Conservation (phyloP, 2,329 filamentous ascomycete genomes). For the Didymella glomerata region DNA sequence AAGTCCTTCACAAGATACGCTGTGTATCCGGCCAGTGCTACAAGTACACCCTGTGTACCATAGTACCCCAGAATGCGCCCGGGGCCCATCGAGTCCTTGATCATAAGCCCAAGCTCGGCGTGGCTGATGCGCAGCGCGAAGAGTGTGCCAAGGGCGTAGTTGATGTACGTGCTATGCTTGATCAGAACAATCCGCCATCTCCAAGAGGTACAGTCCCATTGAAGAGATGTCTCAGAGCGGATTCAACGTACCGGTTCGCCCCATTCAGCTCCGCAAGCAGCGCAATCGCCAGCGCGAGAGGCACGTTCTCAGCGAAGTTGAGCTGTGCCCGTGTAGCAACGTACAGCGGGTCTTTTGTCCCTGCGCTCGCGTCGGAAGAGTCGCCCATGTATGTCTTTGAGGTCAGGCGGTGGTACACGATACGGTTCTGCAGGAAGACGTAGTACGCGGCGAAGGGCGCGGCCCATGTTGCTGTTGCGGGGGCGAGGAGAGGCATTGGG, state of each 20-base stretch:
- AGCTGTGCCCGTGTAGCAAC: slow-evolving; percentile 49
- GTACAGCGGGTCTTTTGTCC: slow-evolving; percentile 43
- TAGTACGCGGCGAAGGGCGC: slow-evolving; percentile 55
- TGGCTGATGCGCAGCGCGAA: slow-evolving; percentile 53
- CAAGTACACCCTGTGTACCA: slow-evolving; percentile 44
- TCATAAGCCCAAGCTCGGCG: slow-evolving; percentile 51
- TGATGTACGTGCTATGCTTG: slow-evolving; percentile 41
- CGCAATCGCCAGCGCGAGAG: slow-evolving; percentile 50
- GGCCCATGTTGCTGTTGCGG: slow-evolving; percentile 52
- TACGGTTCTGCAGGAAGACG: slow-evolving; percentile 52
- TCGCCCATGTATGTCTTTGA: slow-evolving; percentile 43
- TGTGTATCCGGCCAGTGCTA: slow-evolving; percentile 41
- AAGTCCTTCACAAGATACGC: slow-evolving; percentile 46
- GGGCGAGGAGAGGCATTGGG: slow-evolving; percentile 43
- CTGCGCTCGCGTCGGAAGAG: slow-evolving; percentile 23
- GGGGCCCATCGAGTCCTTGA: slow-evolving; percentile 29
- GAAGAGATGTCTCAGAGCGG: too few species aligned
- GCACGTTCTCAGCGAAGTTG: slow-evolving; percentile 58
- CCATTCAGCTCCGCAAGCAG: slow-evolving; percentile 58
- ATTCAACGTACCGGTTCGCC: slow-evolving; percentile 41
- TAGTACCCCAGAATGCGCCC: slow-evolving; percentile 43
- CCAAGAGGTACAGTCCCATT: neutral
- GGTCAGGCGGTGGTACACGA: slow-evolving; percentile 48
- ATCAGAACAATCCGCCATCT: too few species aligned
- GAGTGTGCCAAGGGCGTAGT: slow-evolving; percentile 50